A percentile compares a stretch with the other conserved stretches of the same genome.
Conservation (phyloP, 2,329 filamentous ascomycete genomes). For the Clonostachys solani region DNA sequence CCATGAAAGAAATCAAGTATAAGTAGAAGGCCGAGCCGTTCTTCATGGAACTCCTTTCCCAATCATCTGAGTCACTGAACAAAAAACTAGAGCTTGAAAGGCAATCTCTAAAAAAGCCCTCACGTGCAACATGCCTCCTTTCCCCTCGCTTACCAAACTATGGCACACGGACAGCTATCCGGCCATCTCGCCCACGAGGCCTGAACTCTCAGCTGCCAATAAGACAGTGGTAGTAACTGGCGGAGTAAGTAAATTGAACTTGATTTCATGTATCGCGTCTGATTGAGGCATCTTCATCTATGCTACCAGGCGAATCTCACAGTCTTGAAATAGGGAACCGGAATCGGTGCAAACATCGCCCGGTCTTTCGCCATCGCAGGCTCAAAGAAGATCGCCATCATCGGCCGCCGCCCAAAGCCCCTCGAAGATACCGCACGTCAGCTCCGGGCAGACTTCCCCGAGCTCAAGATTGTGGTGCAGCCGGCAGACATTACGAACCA, state of each 20-base stretch:
- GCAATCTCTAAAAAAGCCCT: too few relatives aligned
- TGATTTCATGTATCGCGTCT: background rate
- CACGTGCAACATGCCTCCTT: background rate
- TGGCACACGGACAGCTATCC: conserved; percentile 19
- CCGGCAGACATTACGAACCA: background rate
- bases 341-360: conserved; percentile 5
- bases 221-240: conserved; percentile 9
- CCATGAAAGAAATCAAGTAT: too few relatives aligned
- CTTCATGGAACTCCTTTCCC: too few relatives aligned
- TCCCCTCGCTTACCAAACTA: background rate
- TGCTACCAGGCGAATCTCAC: background rate
- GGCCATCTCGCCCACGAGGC: conserved; percentile 18
- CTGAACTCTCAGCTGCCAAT: conserved; percentile 21
- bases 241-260: background rate
- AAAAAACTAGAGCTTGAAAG: too few relatives aligned
- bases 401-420: background rate
- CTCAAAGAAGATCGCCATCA: background rate
- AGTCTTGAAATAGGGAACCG: conserved; percentile 1
- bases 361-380: conserved; percentile 3
- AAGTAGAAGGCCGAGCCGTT: too few relatives aligned
- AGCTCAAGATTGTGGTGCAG: background rate
- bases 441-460: background rate
- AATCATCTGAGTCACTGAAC: too few relatives aligned
- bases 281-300: background rate
- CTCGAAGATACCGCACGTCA: background rate